A percentile compares a stretch with the other conserved stretches of the same genome.
Evolutionary conservation across 805 yeast genomes (phyloP).

Genomic region (Wickerhamiella kurtzmanii): DNA sequence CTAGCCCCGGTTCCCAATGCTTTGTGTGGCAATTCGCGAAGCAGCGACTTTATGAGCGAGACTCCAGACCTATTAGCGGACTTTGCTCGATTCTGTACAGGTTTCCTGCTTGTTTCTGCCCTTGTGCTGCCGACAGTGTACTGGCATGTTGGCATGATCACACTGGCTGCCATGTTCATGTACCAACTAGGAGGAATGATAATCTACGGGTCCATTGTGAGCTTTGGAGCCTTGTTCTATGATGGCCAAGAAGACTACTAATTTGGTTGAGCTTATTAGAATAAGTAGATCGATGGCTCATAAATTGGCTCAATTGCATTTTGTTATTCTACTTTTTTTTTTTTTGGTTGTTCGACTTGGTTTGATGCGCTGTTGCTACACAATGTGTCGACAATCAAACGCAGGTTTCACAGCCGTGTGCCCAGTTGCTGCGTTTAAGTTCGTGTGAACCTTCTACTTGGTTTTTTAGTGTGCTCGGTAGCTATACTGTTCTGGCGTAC

Average conservation of each 20-base stretch:
- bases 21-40: slow-evolving; percentile 36
- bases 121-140: slow-evolving; percentile 61
- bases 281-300: too few relatives aligned
- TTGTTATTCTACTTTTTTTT: too few relatives aligned
- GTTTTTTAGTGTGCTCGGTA: too few relatives aligned
- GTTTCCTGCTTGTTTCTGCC: slow-evolving; percentile 64
- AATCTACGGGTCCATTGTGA: slow-evolving; percentile 70
- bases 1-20: slow-evolving; percentile 64
- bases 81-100: slow-evolving; percentile 65
- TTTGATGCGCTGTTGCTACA: too few relatives aligned
- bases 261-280: background rate
- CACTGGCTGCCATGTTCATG: slow-evolving; percentile 58
- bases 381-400: too few relatives aligned
- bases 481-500: too few relatives aligned
- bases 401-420: too few relatives aligned
- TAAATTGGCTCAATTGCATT: too few relatives aligned
- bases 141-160: slow-evolving; percentile 60
- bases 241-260: slow-evolving; percentile 32
- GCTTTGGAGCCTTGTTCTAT: slow-evolving; percentile 68
- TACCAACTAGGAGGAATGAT: slow-evolving; percentile 74
- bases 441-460: too few relatives aligned
- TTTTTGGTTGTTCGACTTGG: too few relatives aligned
- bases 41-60: slow-evolving; percentile 54
- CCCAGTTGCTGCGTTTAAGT: too few relatives aligned
- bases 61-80: slow-evolving; percentile 42